phyloP scores from a whole-genome alignment of 257 asterid genomes.

The Forsythia suspensa region DNA sequence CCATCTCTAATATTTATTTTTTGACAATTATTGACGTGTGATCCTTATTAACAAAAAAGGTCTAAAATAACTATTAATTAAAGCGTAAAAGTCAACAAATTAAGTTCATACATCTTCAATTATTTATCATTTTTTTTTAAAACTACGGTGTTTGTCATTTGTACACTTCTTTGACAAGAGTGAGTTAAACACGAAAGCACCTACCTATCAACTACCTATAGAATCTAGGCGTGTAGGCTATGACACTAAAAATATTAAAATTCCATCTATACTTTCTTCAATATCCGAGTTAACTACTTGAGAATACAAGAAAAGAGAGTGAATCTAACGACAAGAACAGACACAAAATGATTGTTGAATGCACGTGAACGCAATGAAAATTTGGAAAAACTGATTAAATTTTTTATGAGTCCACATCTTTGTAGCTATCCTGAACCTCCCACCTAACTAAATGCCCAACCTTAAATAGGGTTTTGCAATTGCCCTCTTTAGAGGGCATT shows the following conservation, averaged over 20 bases:
- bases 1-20: neutral
- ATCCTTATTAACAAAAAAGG: neutral
- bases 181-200: neutral
- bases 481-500: neutral
- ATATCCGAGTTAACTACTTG: neutral
- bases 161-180: neutral
- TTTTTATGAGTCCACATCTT: neutral
- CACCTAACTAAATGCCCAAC: neutral
- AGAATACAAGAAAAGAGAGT: neutral
- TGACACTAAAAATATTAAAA: too few relatives aligned
- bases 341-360: neutral
- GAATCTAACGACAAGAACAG: neutral
- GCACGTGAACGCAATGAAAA: neutral
- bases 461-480: neutral
- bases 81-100: neutral
- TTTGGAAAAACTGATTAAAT: neutral
- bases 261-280: too few relatives aligned
- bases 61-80: neutral
- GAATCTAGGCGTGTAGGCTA: too few relatives aligned
- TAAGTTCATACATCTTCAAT: too few relatives aligned
- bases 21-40: too few relatives aligned
- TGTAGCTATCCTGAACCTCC: neutral
- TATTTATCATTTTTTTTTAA: too few relatives aligned
- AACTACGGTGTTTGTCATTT: neutral
- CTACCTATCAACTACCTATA: neutral